These are phyloP conservation scores for Cicer judaicum DNA, from an alignment of 306 rosid species.

Conservation along the genomic window DNA sequence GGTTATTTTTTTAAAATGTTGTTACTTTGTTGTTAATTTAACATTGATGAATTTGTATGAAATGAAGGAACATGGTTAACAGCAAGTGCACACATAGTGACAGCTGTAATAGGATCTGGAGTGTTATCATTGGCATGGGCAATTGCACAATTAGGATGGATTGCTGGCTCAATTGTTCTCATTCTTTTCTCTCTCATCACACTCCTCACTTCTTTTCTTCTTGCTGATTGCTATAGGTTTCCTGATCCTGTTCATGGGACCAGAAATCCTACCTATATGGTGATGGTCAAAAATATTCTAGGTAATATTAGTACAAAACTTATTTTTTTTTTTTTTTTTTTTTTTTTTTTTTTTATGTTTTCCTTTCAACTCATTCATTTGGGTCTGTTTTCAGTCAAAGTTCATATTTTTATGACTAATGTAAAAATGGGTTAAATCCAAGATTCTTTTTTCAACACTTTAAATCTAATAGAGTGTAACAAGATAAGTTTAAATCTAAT, in stretches of 20 bases:
- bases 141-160: conserved; percentile 58
- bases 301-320: conserved; percentile 36
- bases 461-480: no score
- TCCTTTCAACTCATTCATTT: not conserved
- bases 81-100: conserved; percentile 60
- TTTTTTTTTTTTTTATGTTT: not conserved
- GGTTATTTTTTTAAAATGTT: not conserved
- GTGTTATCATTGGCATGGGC: conserved; percentile 58
- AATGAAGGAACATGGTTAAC: conserved; percentile 52
- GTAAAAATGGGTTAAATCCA: no score
- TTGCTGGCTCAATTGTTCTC: conserved; percentile 40
- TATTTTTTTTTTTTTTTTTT: not conserved
- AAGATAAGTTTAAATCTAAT: not conserved
- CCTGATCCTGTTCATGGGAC: conserved; percentile 51
- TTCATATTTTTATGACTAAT: not conserved
- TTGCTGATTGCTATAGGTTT: conserved; percentile 49
- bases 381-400: not conserved
- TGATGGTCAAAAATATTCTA: conserved; percentile 45
- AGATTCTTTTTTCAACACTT: no score
- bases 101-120: conserved; percentile 61
- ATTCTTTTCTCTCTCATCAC: conserved; percentile 41
- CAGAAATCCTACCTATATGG: conserved; percentile 49
- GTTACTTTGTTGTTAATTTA: not conserved
- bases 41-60: not conserved
- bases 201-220: conserved; percentile 42